These are phyloP conservation scores for Blakeslea trispora DNA, from an alignment of 371 early-diverging fungal genomes.

Conservation along the genomic window DNA sequence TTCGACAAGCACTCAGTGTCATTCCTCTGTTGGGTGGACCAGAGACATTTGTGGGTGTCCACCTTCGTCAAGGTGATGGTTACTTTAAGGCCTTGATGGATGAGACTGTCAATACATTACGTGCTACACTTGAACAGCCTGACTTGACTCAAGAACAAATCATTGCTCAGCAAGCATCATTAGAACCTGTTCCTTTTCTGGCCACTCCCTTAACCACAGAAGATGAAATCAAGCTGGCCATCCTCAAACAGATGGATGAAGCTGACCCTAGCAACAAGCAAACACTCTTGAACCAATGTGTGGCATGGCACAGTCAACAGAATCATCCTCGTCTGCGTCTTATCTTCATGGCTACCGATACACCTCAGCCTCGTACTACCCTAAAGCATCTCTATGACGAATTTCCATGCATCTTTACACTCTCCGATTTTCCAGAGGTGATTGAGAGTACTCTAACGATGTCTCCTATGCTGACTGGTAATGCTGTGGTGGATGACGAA, in stretches of 20 bases:
- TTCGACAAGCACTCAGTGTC: constrained; percentile 27
- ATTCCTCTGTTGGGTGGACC: constrained; percentile 42
- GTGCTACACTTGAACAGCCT: constrained; percentile 24
- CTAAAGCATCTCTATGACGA: constrained; percentile 41
- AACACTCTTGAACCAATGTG: constrained; percentile 15
- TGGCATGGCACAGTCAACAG: constrained; percentile 6
- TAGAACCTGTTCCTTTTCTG: neutral
- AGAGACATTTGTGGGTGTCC: constrained; percentile 43
- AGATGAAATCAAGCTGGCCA: neutral
- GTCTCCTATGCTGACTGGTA: constrained; percentile 24
- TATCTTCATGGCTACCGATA: constrained; percentile 61
- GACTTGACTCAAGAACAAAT: constrained; percentile 1
- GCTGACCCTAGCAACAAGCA: neutral
- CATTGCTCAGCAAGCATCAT: neutral
- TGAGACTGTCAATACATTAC: constrained; percentile 35
- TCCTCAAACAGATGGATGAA: constrained; percentile 3
- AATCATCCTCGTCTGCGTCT: constrained; percentile 38
- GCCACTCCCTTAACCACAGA: neutral
- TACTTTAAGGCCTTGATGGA: constrained; percentile 31
- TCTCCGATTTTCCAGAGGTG: constrained; percentile 51
- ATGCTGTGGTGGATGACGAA: constrained; percentile 16
- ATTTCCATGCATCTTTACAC: constrained; percentile 55
- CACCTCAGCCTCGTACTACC: constrained; percentile 46
- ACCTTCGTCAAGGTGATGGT: constrained; percentile 56
- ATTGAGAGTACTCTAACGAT: constrained; percentile 25